phyloP scores from a whole-genome alignment of 2,329 filamentous ascomycete genomes.

The Ophiocordyceps sinensis region DNA sequence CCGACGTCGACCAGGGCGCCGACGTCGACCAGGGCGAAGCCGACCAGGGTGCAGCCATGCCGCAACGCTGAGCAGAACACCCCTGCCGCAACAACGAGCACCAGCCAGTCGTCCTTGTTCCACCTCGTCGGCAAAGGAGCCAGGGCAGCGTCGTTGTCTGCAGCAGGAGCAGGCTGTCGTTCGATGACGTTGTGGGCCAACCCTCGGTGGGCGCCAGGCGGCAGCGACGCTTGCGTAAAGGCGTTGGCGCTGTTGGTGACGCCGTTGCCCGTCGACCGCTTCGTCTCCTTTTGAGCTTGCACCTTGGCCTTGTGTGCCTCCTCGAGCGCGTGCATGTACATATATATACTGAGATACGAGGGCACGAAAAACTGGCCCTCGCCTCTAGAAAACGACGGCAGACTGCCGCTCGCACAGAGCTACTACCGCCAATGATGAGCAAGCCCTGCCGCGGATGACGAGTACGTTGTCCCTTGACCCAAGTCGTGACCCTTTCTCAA shows the following conservation, averaged over 20 bases:
- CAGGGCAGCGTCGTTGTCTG: conserved; percentile 43
- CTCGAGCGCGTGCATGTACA: conserved; percentile 63
- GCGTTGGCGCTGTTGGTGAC: conserved; percentile 38
- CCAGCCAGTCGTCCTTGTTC: conserved; percentile 68
- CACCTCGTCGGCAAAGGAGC: conserved; percentile 66
- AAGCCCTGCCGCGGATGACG: too few relatives aligned
- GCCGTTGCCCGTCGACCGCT: conserved; percentile 8
- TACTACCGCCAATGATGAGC: too few relatives aligned
- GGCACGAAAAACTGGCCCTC: conserved; percentile 57
- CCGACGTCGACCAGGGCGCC: too few relatives aligned
- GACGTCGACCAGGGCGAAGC: too few relatives aligned
- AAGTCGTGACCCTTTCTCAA: too few relatives aligned
- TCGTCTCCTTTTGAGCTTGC: conserved; percentile 32
- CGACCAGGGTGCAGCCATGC: too few relatives aligned
- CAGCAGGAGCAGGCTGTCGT: conserved; percentile 44
- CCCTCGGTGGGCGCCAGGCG: conserved; percentile 49
- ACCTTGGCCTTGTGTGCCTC: conserved; percentile 51
- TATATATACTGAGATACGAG: conserved; percentile 66
- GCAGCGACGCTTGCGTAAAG: conserved; percentile 25
- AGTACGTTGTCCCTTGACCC: too few relatives aligned
- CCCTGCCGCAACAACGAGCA: too few relatives aligned
- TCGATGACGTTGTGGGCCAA: conserved; percentile 79
- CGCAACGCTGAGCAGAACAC: too few relatives aligned
- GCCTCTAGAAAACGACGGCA: too few relatives aligned
- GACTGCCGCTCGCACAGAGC: too few relatives aligned